Base-by-base conservation (phyloP, 129 eudicot species). In the Oenanthe sinensis region DNA sequence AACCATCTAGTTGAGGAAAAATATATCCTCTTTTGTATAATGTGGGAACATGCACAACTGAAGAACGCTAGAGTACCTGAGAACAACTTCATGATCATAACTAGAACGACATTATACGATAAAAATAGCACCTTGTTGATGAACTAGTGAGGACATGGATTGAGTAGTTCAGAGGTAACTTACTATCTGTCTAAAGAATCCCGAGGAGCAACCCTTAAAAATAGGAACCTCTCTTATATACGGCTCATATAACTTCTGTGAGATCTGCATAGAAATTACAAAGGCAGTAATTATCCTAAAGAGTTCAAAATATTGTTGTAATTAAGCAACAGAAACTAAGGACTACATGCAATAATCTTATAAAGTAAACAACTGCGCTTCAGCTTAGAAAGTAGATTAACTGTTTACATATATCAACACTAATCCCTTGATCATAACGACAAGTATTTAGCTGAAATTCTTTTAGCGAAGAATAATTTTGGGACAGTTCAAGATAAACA, bases 181-280 rank as follows among this genome's bases (percentile, higher is more conserved):
- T 86, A 90, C 96, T 42, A 90, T 84, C 77, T 90, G 88, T 63
- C 83, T 90, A 69, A 81, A 78, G 76, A 90, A 88, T 49, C 79
- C 88, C 48, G 26, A 60, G 10, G 96, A 91, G 86, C 96, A 91
- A 39, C 91, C 96, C 74, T 79, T 85, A 74, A 91, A 82, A 67
- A 91, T 92, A 78, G 92, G 88, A 73, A 82, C 91, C 42, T 84
- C 82, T 80, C 81, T 81, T 67, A 91, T 49, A 77, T 81, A 82
- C 24, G 96, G 87, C 68, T 85, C 88, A 22, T 88, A 91, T 40
- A 91, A 70, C 50, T 76, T 91, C 28, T 83, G 87, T 1, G 96
- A 85, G 75, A 90, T 85, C 96, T 90, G 85, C 79, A 81, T 65
- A 76, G 42, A 45, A 65, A 60, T 8, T n/a, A 4, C 9, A 22